These are phyloP conservation scores for Murraya paniculata DNA, from an alignment of 345 rosid species.

Conservation along the genomic window DNA sequence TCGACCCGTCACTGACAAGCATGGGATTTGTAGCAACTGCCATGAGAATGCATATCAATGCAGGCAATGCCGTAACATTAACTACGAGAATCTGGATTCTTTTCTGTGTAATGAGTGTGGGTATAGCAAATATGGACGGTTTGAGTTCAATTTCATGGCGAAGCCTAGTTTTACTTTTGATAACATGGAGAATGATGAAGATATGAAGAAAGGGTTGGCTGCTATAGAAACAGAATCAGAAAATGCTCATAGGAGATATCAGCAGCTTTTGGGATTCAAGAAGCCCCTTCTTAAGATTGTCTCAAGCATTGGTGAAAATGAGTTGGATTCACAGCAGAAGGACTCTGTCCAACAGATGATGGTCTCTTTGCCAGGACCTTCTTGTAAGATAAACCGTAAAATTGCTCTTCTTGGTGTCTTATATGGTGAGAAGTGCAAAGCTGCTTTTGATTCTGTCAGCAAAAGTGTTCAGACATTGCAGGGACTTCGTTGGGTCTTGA, in stretches of 20 bases:
- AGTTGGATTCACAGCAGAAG: constrained; percentile 98
- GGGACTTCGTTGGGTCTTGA: constrained; percentile 93
- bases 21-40: constrained; percentile 95
- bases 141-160: constrained; percentile 98
- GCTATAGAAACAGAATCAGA: constrained; percentile 98
- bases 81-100: constrained; percentile 95
- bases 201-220: constrained; percentile 96
- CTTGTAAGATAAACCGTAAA: constrained; percentile 96
- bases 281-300: constrained; percentile 98
- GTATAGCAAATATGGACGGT: constrained; percentile 96
- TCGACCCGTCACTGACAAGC: constrained; percentile 93
- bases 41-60: constrained; percentile 99
- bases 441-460: constrained; percentile 99
- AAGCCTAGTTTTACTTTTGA: constrained; percentile 97
- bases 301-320: constrained; percentile 96
- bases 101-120: constrained; percentile 99
- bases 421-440: constrained; percentile 99
- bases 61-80: constrained; percentile 98
- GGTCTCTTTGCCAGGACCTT: constrained; percentile 97
- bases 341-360: constrained; percentile 99
- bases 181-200: constrained; percentile 98
- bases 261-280: constrained; percentile 97
- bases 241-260: constrained; percentile 99
- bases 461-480: constrained; percentile 99
- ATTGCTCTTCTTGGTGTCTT: constrained; percentile 97